Evolutionary conservation across 768 basidiomycete species (phyloP).

Genomic region (Hortiboletus flavorubellus): DNA sequence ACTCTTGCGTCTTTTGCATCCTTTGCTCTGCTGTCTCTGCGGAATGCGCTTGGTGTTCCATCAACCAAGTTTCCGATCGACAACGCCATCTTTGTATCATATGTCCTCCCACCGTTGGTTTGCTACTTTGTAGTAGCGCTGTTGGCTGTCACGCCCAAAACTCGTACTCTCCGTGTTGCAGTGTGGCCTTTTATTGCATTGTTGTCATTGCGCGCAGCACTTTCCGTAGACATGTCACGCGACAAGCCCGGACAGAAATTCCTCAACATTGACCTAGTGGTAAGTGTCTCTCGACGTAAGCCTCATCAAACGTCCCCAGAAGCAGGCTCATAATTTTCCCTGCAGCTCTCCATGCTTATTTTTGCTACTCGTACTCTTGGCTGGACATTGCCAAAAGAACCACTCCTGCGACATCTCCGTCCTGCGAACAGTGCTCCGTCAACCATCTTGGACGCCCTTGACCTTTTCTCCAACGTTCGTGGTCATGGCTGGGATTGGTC

Average conservation of each 20-base stretch:
- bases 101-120: neutral
- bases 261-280: neutral
- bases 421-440: neutral
- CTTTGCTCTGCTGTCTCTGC: neutral
- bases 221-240: neutral
- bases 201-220: neutral
- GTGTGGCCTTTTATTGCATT: neutral
- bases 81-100: neutral
- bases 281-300: neutral
- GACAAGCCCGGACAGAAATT: neutral
- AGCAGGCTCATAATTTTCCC: neutral
- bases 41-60: neutral
- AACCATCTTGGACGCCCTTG: neutral
- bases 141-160: neutral
- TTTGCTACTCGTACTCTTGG: neutral
- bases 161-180: neutral
- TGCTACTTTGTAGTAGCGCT: neutral
- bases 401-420: neutral
- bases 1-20: neutral
- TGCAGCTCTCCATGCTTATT: neutral
- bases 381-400: neutral
- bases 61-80: neutral
- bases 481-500: constrained; percentile 4
- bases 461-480: neutral
- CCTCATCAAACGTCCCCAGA: neutral